These are phyloP conservation scores for Populus hybrid DNA, from an alignment of 441 rosid genomes.

Conservation along the genomic window DNA sequence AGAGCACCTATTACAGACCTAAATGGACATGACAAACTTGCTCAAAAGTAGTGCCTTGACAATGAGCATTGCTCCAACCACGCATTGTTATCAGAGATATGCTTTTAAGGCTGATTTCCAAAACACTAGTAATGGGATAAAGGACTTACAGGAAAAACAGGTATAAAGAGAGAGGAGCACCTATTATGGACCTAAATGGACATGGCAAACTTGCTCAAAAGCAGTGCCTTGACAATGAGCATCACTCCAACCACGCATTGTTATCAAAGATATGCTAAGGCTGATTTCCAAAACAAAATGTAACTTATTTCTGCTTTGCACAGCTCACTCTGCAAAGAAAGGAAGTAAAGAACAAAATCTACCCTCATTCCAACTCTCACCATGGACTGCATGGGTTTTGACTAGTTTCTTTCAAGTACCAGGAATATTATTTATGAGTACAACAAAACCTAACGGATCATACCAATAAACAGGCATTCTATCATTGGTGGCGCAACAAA, in stretches of 20 bases:
- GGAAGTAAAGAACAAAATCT: not conserved
- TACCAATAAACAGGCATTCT: not conserved
- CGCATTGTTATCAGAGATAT: not conserved
- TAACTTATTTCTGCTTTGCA: not conserved
- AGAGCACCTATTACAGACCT: not conserved
- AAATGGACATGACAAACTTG: not conserved
- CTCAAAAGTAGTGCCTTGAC: not conserved
- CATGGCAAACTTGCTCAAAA: not conserved
- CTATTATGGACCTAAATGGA: not conserved
- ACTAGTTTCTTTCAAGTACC: not conserved
- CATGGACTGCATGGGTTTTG: not conserved
- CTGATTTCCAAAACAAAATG: not conserved
- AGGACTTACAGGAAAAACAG: not conserved
- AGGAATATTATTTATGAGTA: not conserved
- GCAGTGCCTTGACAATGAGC: not conserved
- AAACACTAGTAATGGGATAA: not conserved
- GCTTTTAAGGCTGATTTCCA: not conserved
- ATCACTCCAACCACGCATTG: not conserved
- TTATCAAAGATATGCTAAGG: not conserved
- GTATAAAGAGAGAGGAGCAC: not conserved
- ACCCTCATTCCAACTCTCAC: not conserved
- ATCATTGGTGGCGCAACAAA: not conserved
- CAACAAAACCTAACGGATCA: not conserved
- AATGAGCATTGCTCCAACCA: not conserved
- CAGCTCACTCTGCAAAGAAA: not conserved